Evolutionary conservation across 2,329 filamentous ascomycete species (phyloP).

Genomic region (Colletotrichum spinosum): DNA sequence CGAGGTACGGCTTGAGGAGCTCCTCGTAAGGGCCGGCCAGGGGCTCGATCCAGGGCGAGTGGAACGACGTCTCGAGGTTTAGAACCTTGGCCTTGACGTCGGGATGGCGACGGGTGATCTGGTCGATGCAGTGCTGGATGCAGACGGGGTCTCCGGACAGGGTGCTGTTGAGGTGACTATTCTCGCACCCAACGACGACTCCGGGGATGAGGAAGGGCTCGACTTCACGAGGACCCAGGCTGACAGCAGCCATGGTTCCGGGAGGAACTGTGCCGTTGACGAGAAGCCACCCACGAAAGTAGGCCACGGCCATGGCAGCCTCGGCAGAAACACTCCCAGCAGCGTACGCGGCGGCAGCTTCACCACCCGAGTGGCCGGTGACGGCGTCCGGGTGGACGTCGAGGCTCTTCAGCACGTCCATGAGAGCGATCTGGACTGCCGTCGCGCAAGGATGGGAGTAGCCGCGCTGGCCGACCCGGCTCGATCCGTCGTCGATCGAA

Average conservation of each 20-base stretch:
- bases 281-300: slow-evolving; percentile 49
- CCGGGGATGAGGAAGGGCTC: slow-evolving; percentile 42
- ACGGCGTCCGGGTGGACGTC: slow-evolving; percentile 48
- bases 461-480: slow-evolving; percentile 42
- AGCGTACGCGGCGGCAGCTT: slow-evolving; percentile 59
- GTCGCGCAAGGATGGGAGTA: slow-evolving; percentile 46
- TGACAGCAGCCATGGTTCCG: slow-evolving; percentile 56
- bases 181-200: slow-evolving; percentile 46
- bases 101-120: slow-evolving; percentile 44
- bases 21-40: slow-evolving; percentile 38
- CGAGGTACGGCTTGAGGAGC: slow-evolving; percentile 13
- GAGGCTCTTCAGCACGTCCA: slow-evolving; percentile 49
- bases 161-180: slow-evolving; percentile 46
- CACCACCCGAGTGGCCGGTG: slow-evolving; percentile 57
- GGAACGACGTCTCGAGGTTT: slow-evolving; percentile 55
- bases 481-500: slow-evolving; percentile 39
- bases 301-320: slow-evolving; percentile 53
- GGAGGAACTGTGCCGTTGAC: slow-evolving; percentile 39
- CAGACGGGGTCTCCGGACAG: slow-evolving; percentile 41
- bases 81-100: slow-evolving; percentile 47
- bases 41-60: slow-evolving; percentile 46
- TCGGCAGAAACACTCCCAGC: slow-evolving; percentile 48
- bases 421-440: slow-evolving; percentile 52
- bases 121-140: slow-evolving; percentile 42
- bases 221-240: slow-evolving; percentile 47